Percentiles rank a stretch among this genome's conserved stretches.
phyloP scores from a whole-genome alignment of 2,329 filamentous ascomycete genomes.

The Trichoderma koningiopsis region DNA sequence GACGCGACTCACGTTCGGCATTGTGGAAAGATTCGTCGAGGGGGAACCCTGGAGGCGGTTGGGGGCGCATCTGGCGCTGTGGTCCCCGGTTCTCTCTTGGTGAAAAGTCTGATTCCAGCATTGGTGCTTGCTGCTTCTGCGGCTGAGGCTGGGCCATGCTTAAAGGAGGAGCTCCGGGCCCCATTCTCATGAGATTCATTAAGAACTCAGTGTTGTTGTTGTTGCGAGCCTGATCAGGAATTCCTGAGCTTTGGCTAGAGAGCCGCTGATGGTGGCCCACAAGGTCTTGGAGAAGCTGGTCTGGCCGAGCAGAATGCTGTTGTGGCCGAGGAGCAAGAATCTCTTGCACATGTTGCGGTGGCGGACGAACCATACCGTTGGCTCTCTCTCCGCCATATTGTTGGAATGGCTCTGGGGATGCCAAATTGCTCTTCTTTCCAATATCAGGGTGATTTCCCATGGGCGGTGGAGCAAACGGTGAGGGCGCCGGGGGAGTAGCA shows the following conservation, averaged over 20 bases:
- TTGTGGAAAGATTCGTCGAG: conserved; percentile 57
- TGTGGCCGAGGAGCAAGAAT: conserved; percentile 55
- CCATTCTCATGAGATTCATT: conserved; percentile 73
- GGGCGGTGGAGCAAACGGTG: conserved; percentile 48
- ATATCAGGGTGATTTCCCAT: conserved; percentile 35
- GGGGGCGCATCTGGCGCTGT: conserved; percentile 48
- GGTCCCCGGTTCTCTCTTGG: conserved; percentile 38
- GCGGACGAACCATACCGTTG: conserved; percentile 48
- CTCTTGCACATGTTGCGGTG: conserved; percentile 51
- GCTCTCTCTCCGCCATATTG: conserved; percentile 50
- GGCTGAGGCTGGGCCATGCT: conserved; percentile 51
- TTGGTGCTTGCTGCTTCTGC: conserved; percentile 29
- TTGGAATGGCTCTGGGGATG: conserved; percentile 53
- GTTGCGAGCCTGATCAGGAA: conserved; percentile 51
- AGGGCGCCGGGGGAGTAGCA: conserved; percentile 49
- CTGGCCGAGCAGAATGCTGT: conserved; percentile 54
- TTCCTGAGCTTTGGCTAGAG: conserved; percentile 52
- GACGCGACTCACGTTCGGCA: conserved; percentile 50
- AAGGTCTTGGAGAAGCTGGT: conserved; percentile 64
- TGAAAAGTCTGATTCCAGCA: conserved; percentile 47
- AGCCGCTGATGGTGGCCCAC: conserved; percentile 60
- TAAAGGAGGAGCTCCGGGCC: conserved; percentile 37
- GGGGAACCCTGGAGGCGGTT: conserved; percentile 52
- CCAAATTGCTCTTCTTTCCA: conserved; percentile 43
- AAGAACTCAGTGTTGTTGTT: conserved; percentile 80